Conservation (phyloP, 345 rosid genomes). For the Bruguiera gymnorhiza region DNA sequence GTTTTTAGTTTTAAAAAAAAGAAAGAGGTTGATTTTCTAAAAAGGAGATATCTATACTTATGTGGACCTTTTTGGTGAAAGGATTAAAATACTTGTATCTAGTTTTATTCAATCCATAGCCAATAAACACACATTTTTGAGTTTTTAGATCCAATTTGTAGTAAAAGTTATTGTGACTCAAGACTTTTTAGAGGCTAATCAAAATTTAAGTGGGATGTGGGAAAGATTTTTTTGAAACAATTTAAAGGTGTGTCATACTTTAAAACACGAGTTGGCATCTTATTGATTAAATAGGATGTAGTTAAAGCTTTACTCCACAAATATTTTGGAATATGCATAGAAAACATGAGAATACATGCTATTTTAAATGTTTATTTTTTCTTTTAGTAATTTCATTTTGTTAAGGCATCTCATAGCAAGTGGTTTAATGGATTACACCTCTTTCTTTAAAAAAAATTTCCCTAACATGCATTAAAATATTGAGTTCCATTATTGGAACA, state of each 20-base stretch:
- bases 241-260: background rate
- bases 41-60: background rate
- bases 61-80: background rate
- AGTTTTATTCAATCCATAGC: background rate
- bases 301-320: background rate
- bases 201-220: background rate
- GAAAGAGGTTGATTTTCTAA: too few relatives aligned
- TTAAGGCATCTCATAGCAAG: background rate
- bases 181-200: background rate
- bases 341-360: background rate
- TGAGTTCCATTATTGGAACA: slow-evolving; percentile 1
- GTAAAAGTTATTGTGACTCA: too few relatives aligned
- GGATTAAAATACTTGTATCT: background rate
- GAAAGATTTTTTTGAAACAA: background rate
- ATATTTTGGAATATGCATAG: background rate
- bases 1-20: background rate
- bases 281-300: background rate
- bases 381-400: background rate
- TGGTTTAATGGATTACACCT: background rate
- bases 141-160: too few relatives aligned
- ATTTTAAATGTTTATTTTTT: background rate
- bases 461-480: background rate
- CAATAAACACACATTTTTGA: background rate
- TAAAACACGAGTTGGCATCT: background rate
- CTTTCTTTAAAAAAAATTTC: background rate